A percentile compares a stretch with the other conserved stretches of the same genome.
phyloP scores from a whole-genome alignment of 306 rosid species.

The Glycine latifolia region DNA sequence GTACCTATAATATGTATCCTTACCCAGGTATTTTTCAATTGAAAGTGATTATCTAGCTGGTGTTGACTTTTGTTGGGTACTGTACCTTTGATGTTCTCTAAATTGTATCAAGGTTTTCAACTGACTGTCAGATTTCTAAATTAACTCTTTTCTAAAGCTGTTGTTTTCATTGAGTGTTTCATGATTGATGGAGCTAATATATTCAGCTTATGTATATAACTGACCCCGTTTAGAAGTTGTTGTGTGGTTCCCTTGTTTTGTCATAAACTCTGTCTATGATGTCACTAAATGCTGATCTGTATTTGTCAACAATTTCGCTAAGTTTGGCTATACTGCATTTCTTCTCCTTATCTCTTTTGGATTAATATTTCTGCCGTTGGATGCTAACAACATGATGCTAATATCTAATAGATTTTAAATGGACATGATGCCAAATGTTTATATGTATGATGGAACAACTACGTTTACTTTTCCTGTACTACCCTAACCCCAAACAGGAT shows the following conservation, averaged over 20 bases:
- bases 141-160: conserved; percentile 19
- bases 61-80: conserved; percentile 16
- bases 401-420: conserved; percentile 23
- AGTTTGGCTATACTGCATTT: conserved; percentile 6
- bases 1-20: too few relatives aligned
- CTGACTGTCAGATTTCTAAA: conserved; percentile 27
- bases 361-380: conserved; percentile 29
- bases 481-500: not conserved
- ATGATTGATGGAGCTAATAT: conserved; percentile 25
- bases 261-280: not conserved
- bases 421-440: conserved; percentile 24
- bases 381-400: conserved; percentile 4
- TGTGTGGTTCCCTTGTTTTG: conserved; percentile 7
- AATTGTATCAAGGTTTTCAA: conserved; percentile 14
- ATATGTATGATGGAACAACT: conserved; percentile 13
- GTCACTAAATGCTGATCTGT: conserved; percentile 14
- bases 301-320: not conserved
- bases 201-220: not conserved
- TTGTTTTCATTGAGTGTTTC: conserved; percentile 11
- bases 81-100: conserved; percentile 12
- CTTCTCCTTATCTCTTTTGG: conserved; percentile 24
- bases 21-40: too few relatives aligned
- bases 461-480: conserved; percentile 19
- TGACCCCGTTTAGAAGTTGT: not conserved
- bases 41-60: conserved; percentile 9